Conservation (phyloP, 345 rosid genomes). For the Pseudoturritis turrita region DNA sequence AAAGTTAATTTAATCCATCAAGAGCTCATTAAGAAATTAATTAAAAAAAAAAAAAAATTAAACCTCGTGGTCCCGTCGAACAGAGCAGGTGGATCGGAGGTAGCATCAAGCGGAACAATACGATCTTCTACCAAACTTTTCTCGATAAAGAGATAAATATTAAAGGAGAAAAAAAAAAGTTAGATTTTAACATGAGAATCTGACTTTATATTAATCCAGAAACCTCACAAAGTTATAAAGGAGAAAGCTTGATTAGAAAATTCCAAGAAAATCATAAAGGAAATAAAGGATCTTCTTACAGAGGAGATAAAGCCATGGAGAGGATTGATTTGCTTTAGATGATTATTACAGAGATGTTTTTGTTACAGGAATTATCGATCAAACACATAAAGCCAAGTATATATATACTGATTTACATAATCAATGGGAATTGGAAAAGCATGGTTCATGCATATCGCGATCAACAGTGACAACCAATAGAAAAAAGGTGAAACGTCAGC, state of each 20-base stretch:
- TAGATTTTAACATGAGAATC: background rate
- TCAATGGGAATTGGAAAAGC: background rate
- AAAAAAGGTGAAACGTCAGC: background rate
- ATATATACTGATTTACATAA: background rate
- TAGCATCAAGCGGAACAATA: conserved; percentile 45
- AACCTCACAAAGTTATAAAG: background rate
- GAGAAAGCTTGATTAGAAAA: background rate
- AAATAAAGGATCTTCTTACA: conserved; percentile 13
- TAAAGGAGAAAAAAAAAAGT: background rate
- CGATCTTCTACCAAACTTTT: conserved; percentile 39
- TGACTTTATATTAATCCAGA: background rate
- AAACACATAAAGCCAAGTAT: background rate
- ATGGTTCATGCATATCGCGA: background rate
- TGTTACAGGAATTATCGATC: background rate
- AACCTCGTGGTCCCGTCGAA: conserved; percentile 80
- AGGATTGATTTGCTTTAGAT: background rate
- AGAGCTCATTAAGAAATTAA: background rate
- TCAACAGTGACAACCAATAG: background rate
- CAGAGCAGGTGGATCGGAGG: conserved; percentile 59
- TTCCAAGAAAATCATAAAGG: background rate
- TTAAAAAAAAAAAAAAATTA: background rate
- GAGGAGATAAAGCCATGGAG: conserved; percentile 17
- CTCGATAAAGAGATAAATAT: background rate
- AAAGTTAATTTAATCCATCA: background rate
- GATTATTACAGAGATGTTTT: background rate